Evolutionary conservation across 192 early-diverging fungal species (phyloP), one percentile per base, ranked within the genome.

Genomic region (Coemansia sp.): DNA sequence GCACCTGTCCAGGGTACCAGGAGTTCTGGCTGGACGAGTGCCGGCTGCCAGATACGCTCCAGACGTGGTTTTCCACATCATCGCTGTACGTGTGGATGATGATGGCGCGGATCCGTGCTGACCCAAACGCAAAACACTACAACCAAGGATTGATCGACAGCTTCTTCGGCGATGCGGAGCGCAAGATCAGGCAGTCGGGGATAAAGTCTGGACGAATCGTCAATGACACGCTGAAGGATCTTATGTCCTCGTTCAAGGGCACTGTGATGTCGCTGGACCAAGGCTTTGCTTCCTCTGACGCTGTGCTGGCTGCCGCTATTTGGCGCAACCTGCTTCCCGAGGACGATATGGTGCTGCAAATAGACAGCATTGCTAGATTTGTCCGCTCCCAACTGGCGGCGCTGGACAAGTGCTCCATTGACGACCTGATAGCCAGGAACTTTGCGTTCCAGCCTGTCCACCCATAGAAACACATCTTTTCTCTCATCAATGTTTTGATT

Each of bases 61-160:
- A 97, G 77, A 93, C 95, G 1, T 98, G 97, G 97, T 98, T 95
- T 64, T 86, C 87, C 19, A 86, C 95, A 26, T 94, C 92, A 0
- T 87, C 93, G 36, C 80, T 98, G 62, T 95, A 98, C 67, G 87
- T 96, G 6, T 98, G 97, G 97, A 89, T 98, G 88, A 78, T 91
- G 60, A 92, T 90, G 88, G 93, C 92, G 9, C 92, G 94, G 41
- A 76, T 92, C 15, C 85, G 92, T 51, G 86, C 88, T 7, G 87
- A 90, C 61, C 75, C 84, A 7, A 76, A 88, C 45, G 88, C 93
- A 54, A 92, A 91, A 66, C 83, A 93, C 62, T 91, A 92, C 78
- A 92, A 88, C 61, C 94, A 97, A 64, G 92, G 94, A 57, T 56
- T 98, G 49, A 89, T 97, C 15, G 90, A 94, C 71, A 82, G 87